Evolutionary conservation across 2,329 filamentous ascomycete genomes (phyloP).

Genomic region (Phaeophleospora eucalypticola): DNA sequence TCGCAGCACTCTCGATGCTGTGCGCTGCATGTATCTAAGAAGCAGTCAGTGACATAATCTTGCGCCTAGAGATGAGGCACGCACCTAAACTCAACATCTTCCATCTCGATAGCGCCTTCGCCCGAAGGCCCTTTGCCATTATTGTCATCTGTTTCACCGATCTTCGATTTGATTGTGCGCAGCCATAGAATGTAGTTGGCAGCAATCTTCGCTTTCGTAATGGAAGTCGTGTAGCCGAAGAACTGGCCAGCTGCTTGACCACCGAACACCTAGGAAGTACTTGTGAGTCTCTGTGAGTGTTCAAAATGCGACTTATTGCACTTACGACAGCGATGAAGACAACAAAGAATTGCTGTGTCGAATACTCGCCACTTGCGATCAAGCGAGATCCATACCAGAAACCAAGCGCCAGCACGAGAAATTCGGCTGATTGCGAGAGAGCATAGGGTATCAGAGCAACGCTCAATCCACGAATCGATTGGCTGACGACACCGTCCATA

Average conservation of each 20-base stretch:
- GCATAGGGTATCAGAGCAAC: conserved; percentile 29
- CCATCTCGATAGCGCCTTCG: conserved; percentile 23
- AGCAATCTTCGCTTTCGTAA: conserved; percentile 34
- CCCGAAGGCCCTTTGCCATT: conserved; percentile 25
- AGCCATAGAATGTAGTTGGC: conserved; percentile 47
- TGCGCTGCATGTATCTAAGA: conserved; percentile 12
- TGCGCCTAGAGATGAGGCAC: conserved; percentile 3
- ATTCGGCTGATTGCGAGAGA: conserved; percentile 33
- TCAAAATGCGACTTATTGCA: too few species aligned
- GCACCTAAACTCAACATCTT: conserved; percentile 30
- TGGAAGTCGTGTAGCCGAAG: conserved; percentile 54
- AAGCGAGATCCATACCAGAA: conserved; percentile 36
- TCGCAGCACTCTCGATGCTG: conserved; percentile 25
- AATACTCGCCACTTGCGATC: conserved; percentile 33
- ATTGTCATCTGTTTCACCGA: conserved; percentile 37
- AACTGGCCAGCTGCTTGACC: conserved; percentile 64
- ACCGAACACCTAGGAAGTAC: conserved; percentile 57
- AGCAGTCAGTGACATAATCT: background rate
- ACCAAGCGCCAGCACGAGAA: conserved; percentile 30
- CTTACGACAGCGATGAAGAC: conserved; percentile 58
- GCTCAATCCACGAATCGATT: conserved; percentile 16
- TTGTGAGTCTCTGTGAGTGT: background rate
- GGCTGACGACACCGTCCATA: conserved; percentile 26
- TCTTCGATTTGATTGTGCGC: conserved; percentile 35
- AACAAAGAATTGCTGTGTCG: conserved; percentile 48